Evolutionary conservation across 352 stramenopile species (phyloP), one percentile per base, ranked within the genome.

Genomic region (Globisporangium solare): DNA sequence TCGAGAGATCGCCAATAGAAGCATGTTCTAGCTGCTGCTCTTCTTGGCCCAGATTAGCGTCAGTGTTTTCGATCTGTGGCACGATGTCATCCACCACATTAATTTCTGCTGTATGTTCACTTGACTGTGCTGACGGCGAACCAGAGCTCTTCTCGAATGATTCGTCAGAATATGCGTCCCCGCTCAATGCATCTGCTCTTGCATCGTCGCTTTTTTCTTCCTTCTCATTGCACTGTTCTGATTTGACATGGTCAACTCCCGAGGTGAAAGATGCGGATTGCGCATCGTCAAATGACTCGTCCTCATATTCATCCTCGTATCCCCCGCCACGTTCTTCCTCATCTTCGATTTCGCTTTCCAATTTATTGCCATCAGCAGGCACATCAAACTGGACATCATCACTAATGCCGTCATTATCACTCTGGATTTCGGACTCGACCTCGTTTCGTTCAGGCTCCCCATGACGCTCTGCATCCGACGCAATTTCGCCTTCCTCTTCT

Each of bases 231-330:
- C 31, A 17, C 14, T 17, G n/a, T 18, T 42, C 18, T 49, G 11
- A 17, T 13, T 47, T 27, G 31, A 41, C 45, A 39, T 62, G 46
- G 5, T 18, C 17, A 15, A 24, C 31, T 53, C 47, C 51, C 58
- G 57, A 20, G 21, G 20, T 27, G 13, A 56, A 68, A 2, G 46
- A 17, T 35, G 46, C 42, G 18, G 64, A 66, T 3, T 71, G 61
- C 13, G 21, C 65, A 41, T 69, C 67, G 20, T 74, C 73, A 40
- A 85, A 87, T 7, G 69, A 74, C 31, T 83, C 76, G 31, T 83
- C 68, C n/a, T 68, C 63, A 22, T 81, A 78, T 8, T 72, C 69
- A 21, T 70, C 55, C 40, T 68, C 67, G 12, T 67, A 70, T 10
- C 64, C 63, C 18, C 57, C 61, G 17, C 53, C 50, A 17, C 64